phyloP scores from a whole-genome alignment of 441 rosid species.

The Arabidopsis lyrata region DNA sequence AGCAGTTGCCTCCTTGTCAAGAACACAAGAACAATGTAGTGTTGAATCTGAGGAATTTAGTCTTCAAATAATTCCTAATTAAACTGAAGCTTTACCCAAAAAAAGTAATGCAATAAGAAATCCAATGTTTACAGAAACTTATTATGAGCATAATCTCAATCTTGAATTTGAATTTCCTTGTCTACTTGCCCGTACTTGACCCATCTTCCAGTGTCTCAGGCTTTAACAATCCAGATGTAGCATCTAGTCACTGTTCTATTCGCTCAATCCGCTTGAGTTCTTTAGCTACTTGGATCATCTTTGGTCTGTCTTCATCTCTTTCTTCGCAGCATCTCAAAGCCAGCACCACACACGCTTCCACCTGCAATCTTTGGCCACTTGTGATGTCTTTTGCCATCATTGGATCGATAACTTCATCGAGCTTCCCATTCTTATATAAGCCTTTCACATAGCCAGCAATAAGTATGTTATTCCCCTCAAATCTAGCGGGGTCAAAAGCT shows the following conservation, averaged over 20 bases:
- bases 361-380: background rate
- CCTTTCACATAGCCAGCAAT: background rate
- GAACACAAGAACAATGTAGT: too few species aligned
- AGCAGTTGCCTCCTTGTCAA: too few species aligned
- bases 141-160: background rate
- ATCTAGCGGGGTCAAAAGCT: too few species aligned
- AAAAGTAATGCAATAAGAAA: background rate
- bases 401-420: background rate
- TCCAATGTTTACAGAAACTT: background rate
- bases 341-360: constrained; percentile 14
- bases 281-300: constrained; percentile 5
- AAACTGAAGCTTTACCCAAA: background rate
- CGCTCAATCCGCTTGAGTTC: constrained; percentile 9
- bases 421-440: constrained; percentile 12
- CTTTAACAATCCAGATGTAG: background rate
- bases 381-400: background rate
- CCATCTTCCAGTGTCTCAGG: background rate
- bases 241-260: background rate
- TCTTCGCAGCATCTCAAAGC: constrained; percentile 15
- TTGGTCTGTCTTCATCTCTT: background rate
- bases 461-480: too few species aligned
- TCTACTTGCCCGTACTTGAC: background rate
- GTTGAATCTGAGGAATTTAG: too few species aligned
- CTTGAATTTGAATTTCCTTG: constrained; percentile 2
- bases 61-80: background rate